Base-by-base conservation (phyloP, 1,139 yeast genomes). In the Scheffersomyces cryptocercus region DNA sequence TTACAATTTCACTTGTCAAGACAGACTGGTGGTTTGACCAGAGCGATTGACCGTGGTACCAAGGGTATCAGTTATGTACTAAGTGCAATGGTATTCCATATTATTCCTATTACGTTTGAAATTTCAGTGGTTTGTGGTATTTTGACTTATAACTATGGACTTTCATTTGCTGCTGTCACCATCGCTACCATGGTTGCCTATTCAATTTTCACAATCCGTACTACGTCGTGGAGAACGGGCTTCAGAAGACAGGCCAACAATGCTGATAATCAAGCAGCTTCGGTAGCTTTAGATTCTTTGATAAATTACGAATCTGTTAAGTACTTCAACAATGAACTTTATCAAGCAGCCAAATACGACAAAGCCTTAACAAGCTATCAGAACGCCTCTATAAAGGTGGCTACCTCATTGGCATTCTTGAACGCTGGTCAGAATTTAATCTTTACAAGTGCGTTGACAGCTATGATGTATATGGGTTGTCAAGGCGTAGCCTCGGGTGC, bases 381-480 rank as follows among this genome's bases (percentile, higher is more conserved):
- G 59, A 81, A 84, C 55, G 85, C 96, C 1, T 84, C 88, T 31
- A 85, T 90, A 53, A 88, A 88, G 58, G 93, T 91, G 20, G 96
- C 97, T 4, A 90, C 96, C 2, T 91, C 98, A 0, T 73, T 93
- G 51, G 96, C 98, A 14, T 90, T 80, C 58, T 74, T 93, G 51
- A 93, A 93, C 56, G 78, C 96, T 0, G 99, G 99, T 4, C 99
- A 93, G 65, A 91, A 88, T 62, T 61, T 90, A 43, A 93, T 93
- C 28, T 93, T 95, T 66, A 88, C 98, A 0, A 67, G 88, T 33
- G 98, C 99, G 1, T 72, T 95, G 53, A 93, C 99, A 1, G 90
- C 85, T 2, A 93, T 95, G 95, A 95, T 93, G 99, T 93, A 88
- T 63, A 85, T 93, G 96, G 98, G 97, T n/a, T 90, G 97, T 57